Percentiles rank a stretch among this genome's conserved stretches.
Evolutionary conservation across 2,329 filamentous ascomycete species (phyloP).

Genomic region (Gaeumannomyces tritici): DNA sequence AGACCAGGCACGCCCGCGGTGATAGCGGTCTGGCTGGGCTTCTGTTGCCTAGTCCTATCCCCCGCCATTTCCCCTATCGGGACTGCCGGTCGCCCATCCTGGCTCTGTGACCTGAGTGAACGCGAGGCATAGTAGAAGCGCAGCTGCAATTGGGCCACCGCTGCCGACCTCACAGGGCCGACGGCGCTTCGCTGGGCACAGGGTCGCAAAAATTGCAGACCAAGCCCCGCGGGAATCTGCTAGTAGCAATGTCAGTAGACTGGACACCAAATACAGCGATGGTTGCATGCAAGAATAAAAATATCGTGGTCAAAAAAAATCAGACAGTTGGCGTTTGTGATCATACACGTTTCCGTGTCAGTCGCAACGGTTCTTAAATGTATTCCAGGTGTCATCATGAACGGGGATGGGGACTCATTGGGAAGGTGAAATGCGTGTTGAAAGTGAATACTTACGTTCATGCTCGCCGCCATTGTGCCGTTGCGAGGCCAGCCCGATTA

Average conservation of each 20-base stretch:
- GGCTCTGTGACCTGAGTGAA: slow-evolving; percentile 8
- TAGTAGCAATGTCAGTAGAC: not conserved
- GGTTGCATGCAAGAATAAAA: not conserved
- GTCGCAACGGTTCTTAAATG: slow-evolving; percentile 48
- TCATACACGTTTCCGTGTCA: slow-evolving; percentile 43
- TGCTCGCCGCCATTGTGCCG: not conserved
- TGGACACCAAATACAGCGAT: not conserved
- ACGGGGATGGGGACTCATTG: not conserved
- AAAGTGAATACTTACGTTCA: not conserved
- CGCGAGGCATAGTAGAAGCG: slow-evolving; percentile 37
- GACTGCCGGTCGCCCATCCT: not conserved
- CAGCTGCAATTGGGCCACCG: slow-evolving; percentile 19
- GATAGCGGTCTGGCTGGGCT: not conserved
- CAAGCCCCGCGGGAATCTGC: slow-evolving; percentile 5
- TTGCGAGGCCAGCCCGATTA: not conserved
- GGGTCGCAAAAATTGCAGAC: slow-evolving; percentile 45
- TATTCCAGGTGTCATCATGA: slow-evolving; percentile 41
- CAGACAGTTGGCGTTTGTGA: slow-evolving; percentile 38
- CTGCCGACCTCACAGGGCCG: slow-evolving; percentile 4
- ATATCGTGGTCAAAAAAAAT: slow-evolving; percentile 1
- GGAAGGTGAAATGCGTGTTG: not conserved
- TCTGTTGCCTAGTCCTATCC: not conserved
- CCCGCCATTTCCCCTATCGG: too few species aligned
- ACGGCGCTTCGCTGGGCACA: slow-evolving; percentile 33
- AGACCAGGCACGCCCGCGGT: not conserved